Evolutionary conservation across 129 eudicot genomes (phyloP).

Genomic region (Flaveria robusta): DNA sequence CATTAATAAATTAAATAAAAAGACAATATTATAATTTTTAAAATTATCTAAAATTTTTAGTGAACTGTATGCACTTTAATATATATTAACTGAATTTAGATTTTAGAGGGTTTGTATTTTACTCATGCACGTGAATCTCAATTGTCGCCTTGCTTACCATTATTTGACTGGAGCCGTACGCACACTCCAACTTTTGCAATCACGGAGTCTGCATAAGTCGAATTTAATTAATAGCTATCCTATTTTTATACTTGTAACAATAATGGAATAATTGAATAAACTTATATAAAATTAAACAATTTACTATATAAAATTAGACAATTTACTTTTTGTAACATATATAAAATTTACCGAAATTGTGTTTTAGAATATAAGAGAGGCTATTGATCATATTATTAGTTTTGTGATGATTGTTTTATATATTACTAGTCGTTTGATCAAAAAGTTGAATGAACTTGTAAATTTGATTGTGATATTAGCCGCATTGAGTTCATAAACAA

Average conservation of each 20-base stretch:
- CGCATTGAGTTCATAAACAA: constrained; percentile 36
- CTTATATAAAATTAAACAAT: no score
- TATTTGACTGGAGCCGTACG: background rate
- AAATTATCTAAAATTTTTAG: no score
- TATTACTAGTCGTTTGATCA: background rate
- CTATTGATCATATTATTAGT: background rate
- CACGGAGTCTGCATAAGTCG: constrained; percentile 4
- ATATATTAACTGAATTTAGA: background rate
- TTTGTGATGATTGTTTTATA: background rate
- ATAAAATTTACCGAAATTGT: background rate
- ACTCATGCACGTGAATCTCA: constrained; percentile 30
- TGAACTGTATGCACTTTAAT: no score
- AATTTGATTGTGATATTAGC: constrained; percentile 26
- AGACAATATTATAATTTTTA: no score
- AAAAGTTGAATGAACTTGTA: constrained; percentile 6
- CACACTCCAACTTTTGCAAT: constrained; percentile 17
- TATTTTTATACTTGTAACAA: no score
- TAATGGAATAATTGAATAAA: background rate
- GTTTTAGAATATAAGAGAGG: background rate
- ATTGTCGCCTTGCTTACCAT: constrained; percentile 32
- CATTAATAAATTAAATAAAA: no score
- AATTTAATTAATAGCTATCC: no score
- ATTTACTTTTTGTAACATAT: no score
- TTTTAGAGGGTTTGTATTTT: background rate
- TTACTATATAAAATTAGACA: no score